Evolutionary conservation across 345 rosid species (phyloP).

Genomic region (Eucalyptus brandiana): DNA sequence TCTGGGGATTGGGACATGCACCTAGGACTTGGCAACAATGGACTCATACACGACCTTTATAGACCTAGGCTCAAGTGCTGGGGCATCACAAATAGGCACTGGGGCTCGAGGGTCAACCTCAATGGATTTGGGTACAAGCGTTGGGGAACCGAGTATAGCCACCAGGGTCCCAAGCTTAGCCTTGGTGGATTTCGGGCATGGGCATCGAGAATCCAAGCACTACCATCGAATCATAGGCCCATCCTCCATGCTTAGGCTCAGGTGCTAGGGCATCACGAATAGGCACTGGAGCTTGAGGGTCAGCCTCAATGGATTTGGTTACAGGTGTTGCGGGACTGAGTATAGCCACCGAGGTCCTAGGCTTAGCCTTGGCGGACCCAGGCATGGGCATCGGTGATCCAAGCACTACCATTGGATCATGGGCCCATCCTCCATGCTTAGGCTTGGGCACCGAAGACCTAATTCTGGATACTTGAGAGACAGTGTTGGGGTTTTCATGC

Average conservation of each 20-base stretch:
- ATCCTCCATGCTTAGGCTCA: no score
- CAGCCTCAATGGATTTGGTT: no score
- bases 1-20: neutral
- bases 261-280: no score
- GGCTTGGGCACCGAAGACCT: fast-evolving
- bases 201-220: no score
- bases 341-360: fast-evolving
- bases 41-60: no score
- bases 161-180: fast-evolving
- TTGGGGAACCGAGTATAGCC: no score
- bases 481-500: neutral
- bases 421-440: neutral
- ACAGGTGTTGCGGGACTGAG: fast-evolving
- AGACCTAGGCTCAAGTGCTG: fast-evolving
- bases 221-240: no score
- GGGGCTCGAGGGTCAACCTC: fast-evolving
- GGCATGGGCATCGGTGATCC: fast-evolving
- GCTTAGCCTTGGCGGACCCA: fast-evolving
- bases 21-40: neutral
- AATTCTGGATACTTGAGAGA: fast-evolving
- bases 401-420: neutral
- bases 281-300: no score
- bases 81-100: fast-evolving
- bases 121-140: no score
- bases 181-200: fast-evolving